Conservation (phyloP, 179 eudicot genomes). For the Spinacia oleracea region DNA sequence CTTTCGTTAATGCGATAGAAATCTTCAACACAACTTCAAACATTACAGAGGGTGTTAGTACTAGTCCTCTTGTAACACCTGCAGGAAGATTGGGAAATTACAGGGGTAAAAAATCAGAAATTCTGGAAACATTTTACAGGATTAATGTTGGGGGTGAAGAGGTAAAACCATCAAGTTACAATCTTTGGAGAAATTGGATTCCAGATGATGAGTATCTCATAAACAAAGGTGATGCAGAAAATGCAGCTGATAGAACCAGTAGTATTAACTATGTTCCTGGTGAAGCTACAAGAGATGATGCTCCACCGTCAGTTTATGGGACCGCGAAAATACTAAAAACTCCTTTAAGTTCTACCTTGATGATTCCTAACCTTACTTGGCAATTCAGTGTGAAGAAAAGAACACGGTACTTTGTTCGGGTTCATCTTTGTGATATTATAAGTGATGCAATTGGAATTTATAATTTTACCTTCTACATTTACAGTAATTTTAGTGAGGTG, state of each 20-base stretch:
- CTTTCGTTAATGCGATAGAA: conserved; percentile 54
- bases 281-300: conserved; percentile 19
- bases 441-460: background rate
- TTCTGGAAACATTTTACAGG: conserved; percentile 35
- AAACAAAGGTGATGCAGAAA: conserved; percentile 22
- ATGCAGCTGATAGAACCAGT: background rate
- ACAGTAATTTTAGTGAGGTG: conserved; percentile 14
- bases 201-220: conserved; percentile 51
- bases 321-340: conserved; percentile 40
- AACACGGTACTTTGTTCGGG: conserved; percentile 32
- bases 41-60: conserved; percentile 26
- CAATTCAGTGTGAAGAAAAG: conserved; percentile 33
- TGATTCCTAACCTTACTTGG: conserved; percentile 47
- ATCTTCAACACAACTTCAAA: conserved; percentile 27
- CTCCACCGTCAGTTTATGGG: conserved; percentile 45
- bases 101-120: conserved; percentile 17
- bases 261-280: background rate
- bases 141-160: conserved; percentile 46
- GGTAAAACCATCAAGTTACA: conserved; percentile 9
- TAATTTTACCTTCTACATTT: conserved; percentile 33
- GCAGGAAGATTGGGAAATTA: conserved; percentile 11
- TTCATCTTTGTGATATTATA: conserved; percentile 55
- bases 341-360: no score
- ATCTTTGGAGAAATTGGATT: conserved; percentile 46
- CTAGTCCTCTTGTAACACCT: conserved; percentile 22